A percentile compares a stretch with the other conserved stretches of the same genome.
These are phyloP conservation scores for Lyophyllum atratum DNA, from an alignment of 768 basidiomycete species.

Conservation along the genomic window DNA sequence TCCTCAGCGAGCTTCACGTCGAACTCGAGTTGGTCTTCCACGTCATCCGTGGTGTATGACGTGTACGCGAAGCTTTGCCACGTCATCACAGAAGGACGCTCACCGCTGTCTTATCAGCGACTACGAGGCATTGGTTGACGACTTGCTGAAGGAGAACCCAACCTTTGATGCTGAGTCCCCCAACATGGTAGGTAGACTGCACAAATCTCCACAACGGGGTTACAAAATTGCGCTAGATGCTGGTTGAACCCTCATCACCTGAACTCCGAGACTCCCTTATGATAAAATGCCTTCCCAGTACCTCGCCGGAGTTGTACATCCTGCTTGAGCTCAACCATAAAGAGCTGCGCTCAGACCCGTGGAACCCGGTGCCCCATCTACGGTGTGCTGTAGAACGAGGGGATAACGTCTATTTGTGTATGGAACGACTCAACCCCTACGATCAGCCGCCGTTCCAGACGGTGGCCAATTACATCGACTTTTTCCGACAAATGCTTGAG, in stretches of 20 bases:
- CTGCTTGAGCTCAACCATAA: conserved; percentile 45
- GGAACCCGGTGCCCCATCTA: conserved; percentile 55
- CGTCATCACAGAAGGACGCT: not conserved
- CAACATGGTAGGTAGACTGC: conserved; percentile 18
- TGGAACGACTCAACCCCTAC: conserved; percentile 46
- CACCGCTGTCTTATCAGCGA: conserved; percentile 20
- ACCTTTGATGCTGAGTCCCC: conserved; percentile 18
- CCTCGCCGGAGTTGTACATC: conserved; percentile 40
- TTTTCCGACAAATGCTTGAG: conserved; percentile 53
- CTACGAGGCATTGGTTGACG: conserved; percentile 33
- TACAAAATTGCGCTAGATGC: conserved; percentile 22
- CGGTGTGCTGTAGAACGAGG: conserved; percentile 43
- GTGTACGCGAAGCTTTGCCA: conserved; percentile 21
- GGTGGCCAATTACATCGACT: conserved; percentile 51
- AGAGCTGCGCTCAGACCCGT: conserved; percentile 48
- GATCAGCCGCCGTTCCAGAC: conserved; percentile 46
- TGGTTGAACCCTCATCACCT: conserved; percentile 29
- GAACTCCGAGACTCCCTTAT: conserved; percentile 34
- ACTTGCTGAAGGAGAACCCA: conserved; percentile 26
- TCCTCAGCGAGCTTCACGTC: conserved; percentile 19
- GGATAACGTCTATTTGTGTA: conserved; percentile 42
- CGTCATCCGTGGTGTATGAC: conserved; percentile 31
- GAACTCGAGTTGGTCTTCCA: conserved; percentile 27
- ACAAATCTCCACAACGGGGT: not conserved
- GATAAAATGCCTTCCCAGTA: conserved; percentile 38